phyloP scores from a whole-genome alignment of 2,329 filamentous ascomycete species.

The Aspergillus ruber region DNA sequence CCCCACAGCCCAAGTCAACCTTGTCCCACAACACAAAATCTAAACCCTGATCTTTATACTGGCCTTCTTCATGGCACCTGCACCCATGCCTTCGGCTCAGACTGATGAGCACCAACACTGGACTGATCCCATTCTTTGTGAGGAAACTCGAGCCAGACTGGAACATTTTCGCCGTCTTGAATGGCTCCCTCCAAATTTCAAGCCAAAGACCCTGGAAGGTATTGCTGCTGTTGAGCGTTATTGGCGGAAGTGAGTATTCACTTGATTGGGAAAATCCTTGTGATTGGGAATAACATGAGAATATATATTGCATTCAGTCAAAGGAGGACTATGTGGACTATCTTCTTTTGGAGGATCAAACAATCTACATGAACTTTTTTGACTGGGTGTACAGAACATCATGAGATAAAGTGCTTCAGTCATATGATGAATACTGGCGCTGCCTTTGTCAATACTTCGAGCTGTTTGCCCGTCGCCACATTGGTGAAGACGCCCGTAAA shows the following conservation, averaged over 20 bases:
- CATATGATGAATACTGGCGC: slow-evolving; percentile 11
- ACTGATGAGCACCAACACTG: slow-evolving; percentile 14
- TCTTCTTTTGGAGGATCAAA: slow-evolving; percentile 9
- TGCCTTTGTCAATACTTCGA: slow-evolving; percentile 9
- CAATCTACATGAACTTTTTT: slow-evolving; percentile 15
- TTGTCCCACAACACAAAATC: background rate
- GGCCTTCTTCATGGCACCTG: slow-evolving; percentile 3
- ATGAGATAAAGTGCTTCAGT: slow-evolving; percentile 8
- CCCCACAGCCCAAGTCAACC: no score
- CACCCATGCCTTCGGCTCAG: background rate
- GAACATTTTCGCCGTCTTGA: slow-evolving; percentile 15
- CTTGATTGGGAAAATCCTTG: background rate
- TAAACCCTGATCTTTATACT: background rate
- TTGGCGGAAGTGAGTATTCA: background rate
- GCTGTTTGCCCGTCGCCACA: slow-evolving; percentile 8
- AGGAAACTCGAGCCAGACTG: slow-evolving; percentile 19
- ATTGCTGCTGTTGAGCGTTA: background rate
- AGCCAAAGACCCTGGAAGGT: slow-evolving; percentile 10
- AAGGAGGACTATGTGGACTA: slow-evolving; percentile 11
- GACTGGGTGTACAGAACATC: slow-evolving; percentile 11
- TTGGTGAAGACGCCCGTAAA: slow-evolving; percentile 12
- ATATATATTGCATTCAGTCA: slow-evolving; percentile 11
- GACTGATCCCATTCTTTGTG: slow-evolving; percentile 19
- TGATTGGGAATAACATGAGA: background rate
- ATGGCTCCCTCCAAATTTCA: slow-evolving; percentile 21